These are phyloP conservation scores for Cairneyella variabilis DNA, from an alignment of 495 filamentous ascomycete genomes.

Conservation along the genomic window DNA sequence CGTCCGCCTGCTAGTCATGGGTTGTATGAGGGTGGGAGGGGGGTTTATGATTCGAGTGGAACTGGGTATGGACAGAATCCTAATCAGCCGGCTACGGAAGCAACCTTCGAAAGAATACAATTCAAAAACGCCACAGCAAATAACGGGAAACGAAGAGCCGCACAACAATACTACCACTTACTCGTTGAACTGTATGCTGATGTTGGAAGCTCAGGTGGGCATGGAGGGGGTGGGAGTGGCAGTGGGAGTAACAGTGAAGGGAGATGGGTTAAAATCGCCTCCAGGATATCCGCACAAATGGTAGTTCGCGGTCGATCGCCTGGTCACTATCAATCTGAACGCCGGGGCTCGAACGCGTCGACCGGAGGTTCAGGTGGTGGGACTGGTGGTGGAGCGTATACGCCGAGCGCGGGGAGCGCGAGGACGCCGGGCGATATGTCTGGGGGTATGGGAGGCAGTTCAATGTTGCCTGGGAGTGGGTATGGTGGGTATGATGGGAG, in stretches of 20 bases:
- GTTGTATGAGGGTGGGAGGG: constrained; percentile 13
- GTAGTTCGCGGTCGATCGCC: constrained; percentile 92
- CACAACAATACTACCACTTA: constrained; percentile 92
- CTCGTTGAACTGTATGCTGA: constrained; percentile 87
- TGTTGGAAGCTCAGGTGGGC: constrained; percentile 51
- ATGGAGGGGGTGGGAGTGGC: no score
- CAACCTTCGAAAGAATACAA: constrained; percentile 89
- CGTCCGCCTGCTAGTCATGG: constrained; percentile 48
- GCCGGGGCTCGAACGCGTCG: constrained; percentile 65
- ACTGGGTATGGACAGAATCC: constrained; percentile 21
- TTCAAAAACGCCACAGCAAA: constrained; percentile 97
- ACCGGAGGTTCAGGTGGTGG: constrained; percentile 53
- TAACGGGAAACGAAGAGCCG: constrained; percentile 87
- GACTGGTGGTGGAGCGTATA: constrained; percentile 44
- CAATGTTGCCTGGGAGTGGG: constrained; percentile 13
- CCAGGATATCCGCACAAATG: constrained; percentile 75
- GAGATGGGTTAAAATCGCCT: constrained; percentile 73
- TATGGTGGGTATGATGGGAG: constrained; percentile 18
- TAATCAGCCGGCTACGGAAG: constrained; percentile 46
- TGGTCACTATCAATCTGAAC: constrained; percentile 86
- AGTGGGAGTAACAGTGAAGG: constrained; percentile 41
- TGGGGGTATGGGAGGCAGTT: constrained; percentile 19
- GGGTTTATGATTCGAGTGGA: constrained; percentile 1
- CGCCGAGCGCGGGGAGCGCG: constrained; percentile 27
- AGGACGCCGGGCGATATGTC: constrained; percentile 21